Evolutionary conservation across 2,329 filamentous ascomycete genomes (phyloP), one percentile per base, ranked within the genome.

Genomic region (Fusarium kyushuense): DNA sequence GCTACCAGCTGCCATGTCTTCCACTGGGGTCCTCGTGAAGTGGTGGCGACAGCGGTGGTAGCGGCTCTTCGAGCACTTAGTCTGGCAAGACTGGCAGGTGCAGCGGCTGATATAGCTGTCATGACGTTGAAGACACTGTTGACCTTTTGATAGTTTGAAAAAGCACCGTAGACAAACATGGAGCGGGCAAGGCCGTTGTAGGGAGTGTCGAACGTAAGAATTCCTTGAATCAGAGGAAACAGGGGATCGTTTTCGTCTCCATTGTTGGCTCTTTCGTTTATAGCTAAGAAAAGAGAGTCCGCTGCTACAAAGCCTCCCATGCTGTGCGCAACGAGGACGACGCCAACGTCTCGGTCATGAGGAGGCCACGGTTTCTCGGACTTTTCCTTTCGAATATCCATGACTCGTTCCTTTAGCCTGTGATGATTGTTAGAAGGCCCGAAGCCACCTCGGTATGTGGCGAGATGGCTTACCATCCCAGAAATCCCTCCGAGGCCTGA

Each of bases 241-340:
- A 93, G 88, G 48, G 89, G 84, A 4, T 71, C 61, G 2, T 71
- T 69, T 10, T 78, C 72, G 2, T 69, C 66, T 27, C 76, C 60
- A n/a, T 76, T 74, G 36, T 69, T 75, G 0, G 86, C 84, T 62
- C 88, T 84, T 69, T 92, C 92, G 62, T 89, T 86, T 42, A 92
- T 76, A 41, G 93, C 84, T 27, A 90, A 86, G 69, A 96, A 87
- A n/a, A 96, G 84, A 0, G 91, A 86, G 71, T 97, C 93, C 3
- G 91, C 91, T 9, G 92, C 93, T 11, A 97, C 92, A 67, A 97
- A 96, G 36, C 94, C 94, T 41, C 90, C 90, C 90, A 89, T 97
- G 5, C 91, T 94, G 77, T 97, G 94, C 2, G 93, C 93, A 27
- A 96, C 84, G 2, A 97, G 83, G 38, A 97, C 83, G 4, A 93